phyloP scores from a whole-genome alignment of 495 filamentous ascomycete genomes.

The Staphylotrichum longicolle region DNA sequence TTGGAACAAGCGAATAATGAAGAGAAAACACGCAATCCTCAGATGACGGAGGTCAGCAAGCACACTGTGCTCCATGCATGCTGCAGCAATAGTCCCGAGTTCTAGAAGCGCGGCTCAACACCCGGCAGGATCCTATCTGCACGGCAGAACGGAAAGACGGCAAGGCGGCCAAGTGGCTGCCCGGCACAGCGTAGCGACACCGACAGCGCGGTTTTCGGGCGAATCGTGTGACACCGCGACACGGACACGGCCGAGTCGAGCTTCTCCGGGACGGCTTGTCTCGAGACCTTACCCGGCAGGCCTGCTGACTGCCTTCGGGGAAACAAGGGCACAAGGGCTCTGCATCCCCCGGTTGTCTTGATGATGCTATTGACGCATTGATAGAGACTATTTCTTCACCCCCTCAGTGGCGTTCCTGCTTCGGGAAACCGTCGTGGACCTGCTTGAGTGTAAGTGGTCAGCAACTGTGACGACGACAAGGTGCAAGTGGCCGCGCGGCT shows the following conservation, averaged over 20 bases:
- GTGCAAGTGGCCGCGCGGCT: no score
- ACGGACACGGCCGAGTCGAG: neutral
- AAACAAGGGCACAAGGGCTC: neutral
- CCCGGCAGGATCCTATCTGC: neutral
- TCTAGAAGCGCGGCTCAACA: slow-evolving; percentile 1
- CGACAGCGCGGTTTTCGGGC: no score
- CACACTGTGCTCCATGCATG: neutral
- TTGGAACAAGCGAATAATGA: slow-evolving; percentile 9
- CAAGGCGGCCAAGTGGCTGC: neutral
- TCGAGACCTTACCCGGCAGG: no score
- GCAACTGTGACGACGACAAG: neutral
- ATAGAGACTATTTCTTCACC: neutral
- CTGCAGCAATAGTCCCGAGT: slow-evolving; percentile 1
- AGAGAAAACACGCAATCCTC: neutral
- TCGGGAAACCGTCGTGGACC: neutral
- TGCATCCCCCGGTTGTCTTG: neutral
- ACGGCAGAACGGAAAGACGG: slow-evolving; percentile 7
- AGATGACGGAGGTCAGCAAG: neutral
- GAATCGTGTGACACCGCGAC: neutral
- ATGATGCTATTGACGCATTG: slow-evolving; percentile 7
- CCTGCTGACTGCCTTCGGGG: neutral
- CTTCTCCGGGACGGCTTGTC: neutral
- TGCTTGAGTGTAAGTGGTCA: neutral
- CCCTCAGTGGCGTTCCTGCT: neutral
- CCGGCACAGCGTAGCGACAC: no score